Evolutionary conservation across 192 early-diverging fungal species (phyloP), one percentile per base, ranked within the genome.

Genomic region (Jimgerdemannia lactiflua): DNA sequence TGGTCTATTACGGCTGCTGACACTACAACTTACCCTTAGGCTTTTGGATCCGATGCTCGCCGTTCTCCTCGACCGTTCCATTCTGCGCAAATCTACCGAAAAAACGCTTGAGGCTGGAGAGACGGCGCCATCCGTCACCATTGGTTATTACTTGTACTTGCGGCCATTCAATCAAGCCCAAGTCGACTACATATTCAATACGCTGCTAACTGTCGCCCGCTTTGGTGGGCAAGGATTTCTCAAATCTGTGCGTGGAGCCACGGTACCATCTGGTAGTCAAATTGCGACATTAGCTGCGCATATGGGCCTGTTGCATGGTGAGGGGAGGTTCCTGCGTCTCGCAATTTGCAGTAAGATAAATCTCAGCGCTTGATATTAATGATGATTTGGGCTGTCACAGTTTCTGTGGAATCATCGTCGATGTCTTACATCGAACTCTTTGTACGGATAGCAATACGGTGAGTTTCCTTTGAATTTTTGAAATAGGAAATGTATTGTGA

Each of bases 101-200:
- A 80, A 80, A 14, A 78, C 71, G 7, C 71, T 79, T 20, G 80
- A 84, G 39, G 85, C 75, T 42, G 67, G 71, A 6, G 14, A 76
- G 18, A 74, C 49, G 8, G 14, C 49, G 14, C 49, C 49, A 6
- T 14, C 49, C 49, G 49, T 59, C 49, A 59, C 49, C 14, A 59
- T 59, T 10, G 14, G 14, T 59, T 59, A 59, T 14, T 59, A 59
- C 14, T 59, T 59, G 39, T 94, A 92, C 70, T 67, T 81, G 65
- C 80, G 85, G 9, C 80, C 88, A 4, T 92, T 93, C 78, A 91
- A 93, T 70, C 85, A 82, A 65, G 94, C 81, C 3, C 89, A 90
- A 78, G 86, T 93, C 3, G 83, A 89, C 41, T 94, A 95, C 69
- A 85, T 89, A 18, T 83, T 92, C 68, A 84, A 85, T 20, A 89